Evolutionary conservation across 2,329 filamentous ascomycete species (phyloP).

Genomic region (Elsinoe australis): DNA sequence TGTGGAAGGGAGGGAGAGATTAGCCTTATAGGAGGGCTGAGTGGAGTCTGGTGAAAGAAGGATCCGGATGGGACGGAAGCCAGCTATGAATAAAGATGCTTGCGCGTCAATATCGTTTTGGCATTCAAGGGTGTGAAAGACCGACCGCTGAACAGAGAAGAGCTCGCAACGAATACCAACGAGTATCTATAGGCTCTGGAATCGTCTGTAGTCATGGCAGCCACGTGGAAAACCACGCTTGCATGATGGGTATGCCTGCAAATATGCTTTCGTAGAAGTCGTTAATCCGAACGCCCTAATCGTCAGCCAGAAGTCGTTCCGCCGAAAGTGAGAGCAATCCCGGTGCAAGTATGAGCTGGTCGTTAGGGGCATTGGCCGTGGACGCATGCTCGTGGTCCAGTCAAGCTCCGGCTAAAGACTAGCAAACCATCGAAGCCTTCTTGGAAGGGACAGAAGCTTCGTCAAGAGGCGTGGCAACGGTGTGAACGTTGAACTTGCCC

Average conservation of each 20-base stretch:
- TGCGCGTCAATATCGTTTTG: constrained; percentile 11
- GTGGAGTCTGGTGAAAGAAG: too few species aligned
- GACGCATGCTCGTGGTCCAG: neutral
- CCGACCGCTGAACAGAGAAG: neutral
- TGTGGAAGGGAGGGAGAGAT: too few species aligned
- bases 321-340: neutral
- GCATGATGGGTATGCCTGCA: neutral
- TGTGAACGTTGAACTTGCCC: neutral
- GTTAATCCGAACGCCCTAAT: neutral
- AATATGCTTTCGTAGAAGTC: neutral
- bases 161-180: neutral
- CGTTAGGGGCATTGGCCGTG: neutral
- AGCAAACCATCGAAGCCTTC: neutral
- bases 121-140: neutral
- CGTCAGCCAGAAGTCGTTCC: neutral
- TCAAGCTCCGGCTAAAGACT: neutral
- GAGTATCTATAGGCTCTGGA: constrained; percentile 9
- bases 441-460: constrained; percentile 3
- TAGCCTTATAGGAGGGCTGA: neutral
- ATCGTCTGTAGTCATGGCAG: neutral
- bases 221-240: neutral
- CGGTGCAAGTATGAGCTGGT: neutral
- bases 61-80: neutral
- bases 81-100: neutral
- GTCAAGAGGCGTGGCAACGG: constrained; percentile 4